phyloP scores from a whole-genome alignment of 139 green algal genomes.

The Parachlorella kessleri region DNA sequence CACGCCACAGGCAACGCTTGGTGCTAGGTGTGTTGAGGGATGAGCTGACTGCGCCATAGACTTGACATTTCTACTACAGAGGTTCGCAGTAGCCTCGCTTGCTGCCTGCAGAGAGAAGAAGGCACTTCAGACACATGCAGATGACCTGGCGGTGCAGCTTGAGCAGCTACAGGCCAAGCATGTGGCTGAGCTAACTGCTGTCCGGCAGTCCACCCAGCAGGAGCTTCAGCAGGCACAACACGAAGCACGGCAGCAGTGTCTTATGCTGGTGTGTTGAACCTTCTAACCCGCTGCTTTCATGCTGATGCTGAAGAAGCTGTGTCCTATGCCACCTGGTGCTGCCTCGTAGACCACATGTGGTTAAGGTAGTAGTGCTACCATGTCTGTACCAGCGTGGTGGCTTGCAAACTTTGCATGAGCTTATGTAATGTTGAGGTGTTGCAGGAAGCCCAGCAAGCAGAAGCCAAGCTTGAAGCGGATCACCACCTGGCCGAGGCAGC shows the following conservation, averaged over 20 bases:
- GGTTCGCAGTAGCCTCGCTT: too few species aligned
- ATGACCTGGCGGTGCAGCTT: conserved; percentile 1
- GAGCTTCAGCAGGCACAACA: background rate
- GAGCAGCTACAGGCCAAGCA: background rate
- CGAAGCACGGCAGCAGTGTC: background rate
- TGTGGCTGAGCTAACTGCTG: background rate
- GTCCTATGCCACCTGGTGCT: background rate
- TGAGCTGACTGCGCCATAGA: background rate
- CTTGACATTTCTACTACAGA: background rate
- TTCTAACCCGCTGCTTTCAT: too few species aligned
- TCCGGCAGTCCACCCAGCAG: too few species aligned
- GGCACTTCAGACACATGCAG: background rate
- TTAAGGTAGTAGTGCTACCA: background rate
- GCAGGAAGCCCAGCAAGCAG: too few species aligned
- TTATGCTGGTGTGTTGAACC: background rate
- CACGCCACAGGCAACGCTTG: too few species aligned
- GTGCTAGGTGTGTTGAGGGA: background rate
- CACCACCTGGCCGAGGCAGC: too few species aligned
- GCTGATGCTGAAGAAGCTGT: background rate
- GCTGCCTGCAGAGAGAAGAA: background rate
- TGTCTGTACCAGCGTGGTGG: too few species aligned
- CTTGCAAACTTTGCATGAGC: too few species aligned
- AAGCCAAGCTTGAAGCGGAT: too few species aligned
- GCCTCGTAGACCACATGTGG: background rate
- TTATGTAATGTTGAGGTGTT: too few species aligned